Evolutionary conservation across 2,329 filamentous ascomycete species (phyloP).

Genomic region (Fusarium robinianum): DNA sequence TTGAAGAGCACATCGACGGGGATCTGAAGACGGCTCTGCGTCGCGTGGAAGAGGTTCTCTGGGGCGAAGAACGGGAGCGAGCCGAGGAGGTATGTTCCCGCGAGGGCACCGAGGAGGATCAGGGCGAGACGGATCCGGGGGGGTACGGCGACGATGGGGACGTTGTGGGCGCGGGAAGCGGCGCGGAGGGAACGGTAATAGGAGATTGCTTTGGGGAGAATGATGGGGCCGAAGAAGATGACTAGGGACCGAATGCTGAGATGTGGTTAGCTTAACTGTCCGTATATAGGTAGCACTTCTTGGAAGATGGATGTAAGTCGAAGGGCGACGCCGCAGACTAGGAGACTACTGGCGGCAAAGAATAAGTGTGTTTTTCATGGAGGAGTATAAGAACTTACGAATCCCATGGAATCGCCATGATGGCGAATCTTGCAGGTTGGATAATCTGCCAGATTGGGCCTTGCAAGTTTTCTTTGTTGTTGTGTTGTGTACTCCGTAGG

Average conservation of each 20-base stretch:
- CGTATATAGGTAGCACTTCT: too few relatives aligned
- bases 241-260: slow-evolving; percentile 58
- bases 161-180: slow-evolving; percentile 48
- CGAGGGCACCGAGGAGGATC: slow-evolving; percentile 59
- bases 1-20: slow-evolving; percentile 84
- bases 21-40: slow-evolving; percentile 81
- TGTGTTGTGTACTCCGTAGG: too few relatives aligned
- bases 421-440: slow-evolving; percentile 9
- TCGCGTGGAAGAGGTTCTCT: slow-evolving; percentile 80
- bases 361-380: too few relatives aligned
- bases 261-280: not conserved
- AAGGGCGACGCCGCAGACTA: not conserved
- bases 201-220: slow-evolving; percentile 67
- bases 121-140: slow-evolving; percentile 59
- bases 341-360: too few relatives aligned
- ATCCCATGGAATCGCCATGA: slow-evolving; percentile 38
- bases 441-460: too few relatives aligned
- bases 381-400: slow-evolving; percentile 36
- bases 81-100: slow-evolving; percentile 54
- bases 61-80: slow-evolving; percentile 71
- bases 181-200: slow-evolving; percentile 63
- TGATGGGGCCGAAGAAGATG: slow-evolving; percentile 70
- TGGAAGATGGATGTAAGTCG: slow-evolving; percentile 11
- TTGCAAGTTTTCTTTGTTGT: not conserved
- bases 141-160: slow-evolving; percentile 61